Percentiles rank a stretch among this genome's conserved stretches.
These are phyloP conservation scores for Trichoderma hamatum DNA, from an alignment of 2,329 filamentous ascomycete species.

Conservation along the genomic window DNA sequence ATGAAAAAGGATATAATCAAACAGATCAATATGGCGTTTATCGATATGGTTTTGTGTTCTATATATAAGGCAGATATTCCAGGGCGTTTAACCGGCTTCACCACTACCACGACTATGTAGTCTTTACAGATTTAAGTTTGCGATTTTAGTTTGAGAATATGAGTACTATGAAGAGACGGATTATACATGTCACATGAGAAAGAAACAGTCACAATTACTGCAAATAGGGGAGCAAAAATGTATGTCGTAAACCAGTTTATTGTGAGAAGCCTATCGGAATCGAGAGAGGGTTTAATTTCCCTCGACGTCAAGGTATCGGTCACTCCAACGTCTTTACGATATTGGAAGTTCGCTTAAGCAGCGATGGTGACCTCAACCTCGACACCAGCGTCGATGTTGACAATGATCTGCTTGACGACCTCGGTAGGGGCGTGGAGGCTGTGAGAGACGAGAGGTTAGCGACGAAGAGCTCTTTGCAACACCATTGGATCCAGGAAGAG, in stretches of 20 bases:
- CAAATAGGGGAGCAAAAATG: background rate
- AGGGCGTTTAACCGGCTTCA: constrained; percentile 29
- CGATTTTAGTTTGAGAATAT: background rate
- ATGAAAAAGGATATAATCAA: constrained; percentile 1
- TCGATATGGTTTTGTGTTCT: constrained; percentile 16
- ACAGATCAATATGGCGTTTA: constrained; percentile 24
- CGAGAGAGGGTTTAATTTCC: constrained; percentile 16
- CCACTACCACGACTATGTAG: background rate
- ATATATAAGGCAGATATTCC: constrained; percentile 26
- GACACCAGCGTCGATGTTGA: constrained; percentile 93
- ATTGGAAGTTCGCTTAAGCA: constrained; percentile 57
- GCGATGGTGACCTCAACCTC: constrained; percentile 93
- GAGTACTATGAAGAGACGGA: background rate
- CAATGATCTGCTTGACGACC: constrained; percentile 94
- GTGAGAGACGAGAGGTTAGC: constrained; percentile 21
- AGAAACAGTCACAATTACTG: background rate
- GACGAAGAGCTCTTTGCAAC: background rate
- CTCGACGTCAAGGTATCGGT: constrained; percentile 15
- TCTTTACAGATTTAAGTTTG: background rate
- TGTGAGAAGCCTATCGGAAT: constrained; percentile 30
- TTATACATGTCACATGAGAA: background rate
- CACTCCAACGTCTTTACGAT: constrained; percentile 18
- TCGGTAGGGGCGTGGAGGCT: constrained; percentile 96
- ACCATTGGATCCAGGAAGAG: background rate
- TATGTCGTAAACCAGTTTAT: constrained; percentile 25